Evolutionary conservation across 257 asterid species (phyloP).

Genomic region (Solanum chiquidenum): DNA sequence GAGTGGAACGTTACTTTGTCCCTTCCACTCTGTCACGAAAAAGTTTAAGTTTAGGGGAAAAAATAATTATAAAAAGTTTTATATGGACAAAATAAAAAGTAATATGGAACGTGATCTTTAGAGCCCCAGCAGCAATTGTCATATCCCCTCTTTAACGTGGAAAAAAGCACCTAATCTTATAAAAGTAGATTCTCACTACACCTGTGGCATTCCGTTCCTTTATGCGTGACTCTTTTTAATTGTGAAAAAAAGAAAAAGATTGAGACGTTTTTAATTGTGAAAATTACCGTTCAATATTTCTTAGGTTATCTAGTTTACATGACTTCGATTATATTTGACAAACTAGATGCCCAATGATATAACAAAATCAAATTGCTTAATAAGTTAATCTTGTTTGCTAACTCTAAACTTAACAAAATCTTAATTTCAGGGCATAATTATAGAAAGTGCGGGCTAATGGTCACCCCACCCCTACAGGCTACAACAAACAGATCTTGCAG

Average conservation of each 20-base stretch:
- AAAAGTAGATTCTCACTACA: constrained; percentile 14
- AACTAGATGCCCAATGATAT: background rate
- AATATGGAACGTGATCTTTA: constrained; percentile 33
- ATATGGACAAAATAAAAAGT: constrained; percentile 5
- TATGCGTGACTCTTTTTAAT: background rate
- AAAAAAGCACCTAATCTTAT: constrained; percentile 9
- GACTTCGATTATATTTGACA: no score
- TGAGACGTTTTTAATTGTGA: background rate
- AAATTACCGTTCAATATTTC: background rate
- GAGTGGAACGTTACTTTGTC: background rate
- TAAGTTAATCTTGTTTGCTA: background rate
- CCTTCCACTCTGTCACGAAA: background rate
- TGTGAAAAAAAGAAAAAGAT: no score
- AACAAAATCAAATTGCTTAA: background rate
- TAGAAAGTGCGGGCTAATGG: constrained; percentile 33
- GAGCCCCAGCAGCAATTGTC: constrained; percentile 20
- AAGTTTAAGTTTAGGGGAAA: background rate
- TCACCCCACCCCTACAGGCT: constrained; percentile 8
- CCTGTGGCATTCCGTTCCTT: constrained; percentile 12
- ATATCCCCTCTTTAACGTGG: constrained; percentile 4
- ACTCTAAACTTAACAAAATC: background rate
- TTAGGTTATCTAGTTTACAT: background rate
- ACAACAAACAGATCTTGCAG: constrained; percentile 58
- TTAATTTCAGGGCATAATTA: background rate
- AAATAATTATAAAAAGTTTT: background rate